A percentile compares a stretch with the other conserved stretches of the same genome.
phyloP scores from a whole-genome alignment of 228 moss, liverwort and hornwort species.

The Sphagnum magellanicum region DNA sequence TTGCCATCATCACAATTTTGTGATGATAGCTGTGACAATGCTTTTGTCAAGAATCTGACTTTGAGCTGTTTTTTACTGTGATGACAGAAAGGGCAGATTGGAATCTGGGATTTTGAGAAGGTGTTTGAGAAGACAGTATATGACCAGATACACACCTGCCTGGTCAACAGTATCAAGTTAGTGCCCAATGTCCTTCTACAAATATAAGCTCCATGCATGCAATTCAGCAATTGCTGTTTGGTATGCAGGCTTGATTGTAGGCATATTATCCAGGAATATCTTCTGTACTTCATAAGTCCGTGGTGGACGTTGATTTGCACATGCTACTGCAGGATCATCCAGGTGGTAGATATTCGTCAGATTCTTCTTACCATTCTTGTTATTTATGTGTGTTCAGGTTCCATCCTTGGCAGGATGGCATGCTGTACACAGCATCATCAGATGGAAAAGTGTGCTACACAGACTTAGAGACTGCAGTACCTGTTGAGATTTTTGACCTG shows the following conservation, averaged over 20 bases:
- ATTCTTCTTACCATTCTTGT: not conserved
- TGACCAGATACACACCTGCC: slow-evolving; percentile 56
- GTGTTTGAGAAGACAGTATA: slow-evolving; percentile 72
- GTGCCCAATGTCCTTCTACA: not conserved
- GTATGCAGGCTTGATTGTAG: no score
- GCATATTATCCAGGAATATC: no score
- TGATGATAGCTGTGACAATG: not conserved
- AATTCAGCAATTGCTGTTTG: no score
- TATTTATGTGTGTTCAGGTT: slow-evolving; percentile 38
- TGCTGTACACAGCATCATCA: slow-evolving; percentile 69
- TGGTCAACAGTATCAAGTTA: slow-evolving; percentile 84
- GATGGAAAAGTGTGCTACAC: slow-evolving; percentile 74
- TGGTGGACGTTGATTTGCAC: no score
- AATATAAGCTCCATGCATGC: not conserved
- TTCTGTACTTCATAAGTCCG: no score
- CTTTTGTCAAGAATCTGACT: not conserved
- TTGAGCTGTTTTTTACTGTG: not conserved
- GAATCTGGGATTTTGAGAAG: slow-evolving; percentile 73
- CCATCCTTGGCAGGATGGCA: slow-evolving; percentile 53
- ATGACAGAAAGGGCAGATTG: slow-evolving; percentile 78
- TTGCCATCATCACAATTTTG: not conserved
- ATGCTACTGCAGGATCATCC: not conserved
- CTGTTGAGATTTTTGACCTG: slow-evolving; percentile 54
- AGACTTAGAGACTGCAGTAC: slow-evolving; percentile 70
- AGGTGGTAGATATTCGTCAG: not conserved